Evolutionary conservation across 2,329 filamentous ascomycete genomes (phyloP), one percentile per base, ranked within the genome.

Genomic region (Plectosphaerella plurivora): DNA sequence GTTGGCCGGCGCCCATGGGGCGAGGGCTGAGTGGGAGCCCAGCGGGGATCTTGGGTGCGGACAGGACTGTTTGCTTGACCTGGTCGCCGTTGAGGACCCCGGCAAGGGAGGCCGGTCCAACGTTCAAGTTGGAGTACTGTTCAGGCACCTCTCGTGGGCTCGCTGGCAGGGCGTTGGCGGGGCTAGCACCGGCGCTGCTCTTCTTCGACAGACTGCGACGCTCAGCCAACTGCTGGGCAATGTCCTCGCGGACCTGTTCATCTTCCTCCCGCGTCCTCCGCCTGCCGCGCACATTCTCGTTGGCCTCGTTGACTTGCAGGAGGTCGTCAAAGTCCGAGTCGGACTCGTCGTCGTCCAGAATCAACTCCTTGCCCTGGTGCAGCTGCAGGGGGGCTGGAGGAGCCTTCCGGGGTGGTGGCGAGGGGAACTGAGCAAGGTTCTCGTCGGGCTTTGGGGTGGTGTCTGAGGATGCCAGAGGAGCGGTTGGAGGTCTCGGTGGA

Each of bases 191-290:
- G 77, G 64, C 41, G 18, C 80, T 85, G 66, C 78, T 86, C 75
- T 88, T 90, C 66, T 88, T 89, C 0, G 89, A 92, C 28, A 82
- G 72, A 67, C 88, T 91, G 53, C 87, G 80, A 25, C 80, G 77
- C 62, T 90, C 86, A 12, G 86, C 82, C 61, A 91, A 85, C 62
- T 84, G 79, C 46, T 81, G 66, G 1, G 81, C 83, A n/a, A 85
- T 68, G 14, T 83, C 75, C 64, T 93, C 89, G 47, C 92, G 83
- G 51, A 90, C 82, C 51, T 79, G 79, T 59, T 97, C 91, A 62
- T 97, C 92, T 56, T 96, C 90, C 66, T 93, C 91, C 50, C 92
- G 82, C 3, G 91, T 96, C 68, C 88, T 90, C 60, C 90, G 80
- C 54, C 91, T 82, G 9, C 91, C 93, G 56, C 92, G 81, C 50